Evolutionary conservation across 2,329 filamentous ascomycete species (phyloP).

Genomic region (Hypomyces perniciosus): DNA sequence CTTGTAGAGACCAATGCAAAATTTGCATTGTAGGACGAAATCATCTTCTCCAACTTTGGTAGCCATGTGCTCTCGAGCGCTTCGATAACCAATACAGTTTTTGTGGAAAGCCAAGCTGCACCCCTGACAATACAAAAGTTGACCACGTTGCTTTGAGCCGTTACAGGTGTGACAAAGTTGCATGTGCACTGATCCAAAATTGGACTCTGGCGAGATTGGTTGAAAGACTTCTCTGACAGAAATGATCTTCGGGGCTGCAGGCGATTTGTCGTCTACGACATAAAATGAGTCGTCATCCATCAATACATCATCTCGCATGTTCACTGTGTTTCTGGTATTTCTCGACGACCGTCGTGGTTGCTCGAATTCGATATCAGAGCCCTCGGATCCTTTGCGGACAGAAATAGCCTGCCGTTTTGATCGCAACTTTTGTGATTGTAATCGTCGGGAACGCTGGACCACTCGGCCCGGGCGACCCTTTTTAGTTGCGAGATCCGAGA

Average conservation of each 20-base stretch:
- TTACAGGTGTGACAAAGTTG: slow-evolving; percentile 66
- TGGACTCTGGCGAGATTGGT: slow-evolving; percentile 50
- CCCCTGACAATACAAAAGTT: slow-evolving; percentile 82
- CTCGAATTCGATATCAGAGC: slow-evolving; percentile 50
- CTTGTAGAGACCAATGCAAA: slow-evolving; percentile 64
- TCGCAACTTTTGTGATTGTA: slow-evolving; percentile 14
- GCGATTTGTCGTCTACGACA: slow-evolving; percentile 39
- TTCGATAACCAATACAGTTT: slow-evolving; percentile 69
- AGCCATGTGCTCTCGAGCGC: slow-evolving; percentile 73
- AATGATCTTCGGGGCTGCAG: slow-evolving; percentile 46
- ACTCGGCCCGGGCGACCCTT: slow-evolving; percentile 18
- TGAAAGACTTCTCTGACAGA: slow-evolving; percentile 71
- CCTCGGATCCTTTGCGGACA: slow-evolving; percentile 21
- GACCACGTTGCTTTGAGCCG: slow-evolving; percentile 45
- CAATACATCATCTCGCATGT: slow-evolving; percentile 46
- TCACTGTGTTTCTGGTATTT: slow-evolving; percentile 36
- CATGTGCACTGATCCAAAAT: slow-evolving; percentile 66
- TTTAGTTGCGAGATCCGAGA: slow-evolving; percentile 31
- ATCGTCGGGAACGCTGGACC: slow-evolving; percentile 18
- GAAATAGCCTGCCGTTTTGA: slow-evolving; percentile 8
- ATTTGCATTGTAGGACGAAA: slow-evolving; percentile 86
- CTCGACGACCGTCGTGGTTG: slow-evolving; percentile 43
- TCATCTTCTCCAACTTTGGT: slow-evolving; percentile 73
- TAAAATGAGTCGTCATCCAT: slow-evolving; percentile 55
- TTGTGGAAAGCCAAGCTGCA: slow-evolving; percentile 82